Evolutionary conservation across 257 asterid species (phyloP).

Genomic region (Solanum ossicruentum): DNA sequence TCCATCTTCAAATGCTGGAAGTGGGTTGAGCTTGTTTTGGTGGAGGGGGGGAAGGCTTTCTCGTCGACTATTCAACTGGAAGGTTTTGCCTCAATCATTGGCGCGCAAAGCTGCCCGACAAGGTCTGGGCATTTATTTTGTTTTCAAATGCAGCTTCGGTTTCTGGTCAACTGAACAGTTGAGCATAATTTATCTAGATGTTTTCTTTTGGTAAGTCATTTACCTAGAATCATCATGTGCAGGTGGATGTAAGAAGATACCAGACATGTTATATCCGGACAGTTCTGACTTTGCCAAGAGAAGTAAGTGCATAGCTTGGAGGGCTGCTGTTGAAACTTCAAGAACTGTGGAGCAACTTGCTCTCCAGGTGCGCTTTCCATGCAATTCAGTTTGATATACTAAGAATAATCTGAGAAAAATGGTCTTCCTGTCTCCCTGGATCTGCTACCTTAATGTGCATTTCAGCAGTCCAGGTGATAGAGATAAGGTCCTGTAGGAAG

Average conservation of each 20-base stretch:
- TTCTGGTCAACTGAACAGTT: conserved; percentile 7
- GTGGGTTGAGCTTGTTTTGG: conserved; percentile 76
- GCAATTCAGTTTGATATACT: neutral
- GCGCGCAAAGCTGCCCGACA: conserved; percentile 92
- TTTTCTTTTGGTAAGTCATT: neutral
- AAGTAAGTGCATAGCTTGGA: conserved; percentile 69
- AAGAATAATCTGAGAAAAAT: neutral
- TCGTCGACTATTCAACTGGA: conserved; percentile 66
- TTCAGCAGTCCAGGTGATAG: neutral
- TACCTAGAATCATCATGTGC: conserved; percentile 14
- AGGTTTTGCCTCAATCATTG: conserved; percentile 66
- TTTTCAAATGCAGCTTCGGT: neutral
- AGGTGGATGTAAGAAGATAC: conserved; percentile 90
- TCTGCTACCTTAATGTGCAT: neutral
- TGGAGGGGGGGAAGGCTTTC: conserved; percentile 97
- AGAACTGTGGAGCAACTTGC: conserved; percentile 81
- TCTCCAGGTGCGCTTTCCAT: conserved; percentile 48
- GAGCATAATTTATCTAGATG: conserved; percentile 3
- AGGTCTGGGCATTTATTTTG: conserved; percentile 37
- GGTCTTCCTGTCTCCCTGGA: neutral
- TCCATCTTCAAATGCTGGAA: conserved; percentile 45
- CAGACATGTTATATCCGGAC: conserved; percentile 69
- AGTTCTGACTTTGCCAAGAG: conserved; percentile 72
- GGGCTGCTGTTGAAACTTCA: conserved; percentile 87
- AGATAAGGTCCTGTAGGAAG: neutral